Evolutionary conservation across 208 protist species (phyloP).

Genomic region (Trypanosoma theileri): DNA sequence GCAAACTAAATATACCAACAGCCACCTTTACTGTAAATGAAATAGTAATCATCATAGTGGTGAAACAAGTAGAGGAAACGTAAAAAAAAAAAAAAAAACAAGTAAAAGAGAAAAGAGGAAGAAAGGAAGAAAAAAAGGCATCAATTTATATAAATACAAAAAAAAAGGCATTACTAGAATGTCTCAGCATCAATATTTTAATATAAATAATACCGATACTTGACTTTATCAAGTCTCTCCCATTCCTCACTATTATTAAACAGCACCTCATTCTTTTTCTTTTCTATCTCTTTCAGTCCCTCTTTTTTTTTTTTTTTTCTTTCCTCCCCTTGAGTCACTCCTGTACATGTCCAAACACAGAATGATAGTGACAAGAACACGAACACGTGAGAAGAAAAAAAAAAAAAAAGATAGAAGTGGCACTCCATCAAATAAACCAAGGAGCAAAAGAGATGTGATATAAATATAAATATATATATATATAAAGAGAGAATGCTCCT

Average conservation of each 20-base stretch:
- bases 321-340: not conserved
- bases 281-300: not conserved
- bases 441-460: not conserved
- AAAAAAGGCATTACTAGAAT: not conserved
- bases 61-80: not conserved
- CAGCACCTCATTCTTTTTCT: not conserved
- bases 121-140: not conserved
- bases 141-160: not conserved
- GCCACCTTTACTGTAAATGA: no score
- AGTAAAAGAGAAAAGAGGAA: no score
- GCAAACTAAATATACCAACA: no score
- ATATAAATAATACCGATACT: not conserved
- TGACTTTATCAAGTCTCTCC: no score
- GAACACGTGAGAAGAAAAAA: no score
- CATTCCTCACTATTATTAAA: not conserved
- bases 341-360: not conserved
- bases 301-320: no score
- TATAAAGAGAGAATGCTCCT: not conserved
- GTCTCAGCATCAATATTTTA: not conserved
- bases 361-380: no score
- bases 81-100: not conserved
- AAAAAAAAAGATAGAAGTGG: no score
- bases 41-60: no score
- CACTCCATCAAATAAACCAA: not conserved
- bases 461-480: not conserved